These are phyloP conservation scores for Sugiyamaella neomexicana DNA, from an alignment of 1,139 yeast species.

Conservation along the genomic window DNA sequence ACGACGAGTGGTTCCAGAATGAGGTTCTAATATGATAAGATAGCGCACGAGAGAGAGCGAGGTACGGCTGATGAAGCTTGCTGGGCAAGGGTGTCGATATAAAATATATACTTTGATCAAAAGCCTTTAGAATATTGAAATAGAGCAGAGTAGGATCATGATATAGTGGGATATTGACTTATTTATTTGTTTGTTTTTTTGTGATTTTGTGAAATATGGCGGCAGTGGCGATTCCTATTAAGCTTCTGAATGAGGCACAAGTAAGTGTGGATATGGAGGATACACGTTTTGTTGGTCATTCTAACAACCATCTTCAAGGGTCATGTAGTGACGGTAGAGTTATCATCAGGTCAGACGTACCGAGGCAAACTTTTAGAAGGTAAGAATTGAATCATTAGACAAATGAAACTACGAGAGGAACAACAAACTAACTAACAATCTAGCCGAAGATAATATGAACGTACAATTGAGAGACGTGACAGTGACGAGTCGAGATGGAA, in stretches of 20 bases:
- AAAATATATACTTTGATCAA: too few relatives aligned
- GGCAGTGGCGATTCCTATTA: slow-evolving; percentile 73
- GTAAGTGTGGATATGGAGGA: slow-evolving; percentile 35
- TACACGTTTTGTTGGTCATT: too few relatives aligned
- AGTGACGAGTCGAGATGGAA: slow-evolving; percentile 74
- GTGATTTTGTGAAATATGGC: slow-evolving; percentile 20
- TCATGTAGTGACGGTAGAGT: slow-evolving; percentile 79
- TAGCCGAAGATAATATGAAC: slow-evolving; percentile 86
- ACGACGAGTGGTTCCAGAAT: not conserved
- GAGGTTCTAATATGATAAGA: too few relatives aligned
- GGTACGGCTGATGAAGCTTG: too few relatives aligned
- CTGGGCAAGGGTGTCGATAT: too few relatives aligned
- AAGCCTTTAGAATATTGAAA: too few relatives aligned
- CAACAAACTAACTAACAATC: slow-evolving; percentile 16
- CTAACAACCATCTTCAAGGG: too few relatives aligned
- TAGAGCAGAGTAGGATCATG: not conserved
- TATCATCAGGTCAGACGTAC: slow-evolving; percentile 82
- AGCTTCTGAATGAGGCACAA: slow-evolving; percentile 82
- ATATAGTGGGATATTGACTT: not conserved
- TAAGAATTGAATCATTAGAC: too few relatives aligned
- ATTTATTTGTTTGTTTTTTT: too few relatives aligned
- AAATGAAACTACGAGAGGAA: too few relatives aligned
- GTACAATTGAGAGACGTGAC: slow-evolving; percentile 81
- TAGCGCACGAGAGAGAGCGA: too few relatives aligned
- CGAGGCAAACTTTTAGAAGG: slow-evolving; percentile 82